These are phyloP conservation scores for Ascosphaera acerosa DNA, from an alignment of 2,329 filamentous ascomycete species.

Conservation along the genomic window DNA sequence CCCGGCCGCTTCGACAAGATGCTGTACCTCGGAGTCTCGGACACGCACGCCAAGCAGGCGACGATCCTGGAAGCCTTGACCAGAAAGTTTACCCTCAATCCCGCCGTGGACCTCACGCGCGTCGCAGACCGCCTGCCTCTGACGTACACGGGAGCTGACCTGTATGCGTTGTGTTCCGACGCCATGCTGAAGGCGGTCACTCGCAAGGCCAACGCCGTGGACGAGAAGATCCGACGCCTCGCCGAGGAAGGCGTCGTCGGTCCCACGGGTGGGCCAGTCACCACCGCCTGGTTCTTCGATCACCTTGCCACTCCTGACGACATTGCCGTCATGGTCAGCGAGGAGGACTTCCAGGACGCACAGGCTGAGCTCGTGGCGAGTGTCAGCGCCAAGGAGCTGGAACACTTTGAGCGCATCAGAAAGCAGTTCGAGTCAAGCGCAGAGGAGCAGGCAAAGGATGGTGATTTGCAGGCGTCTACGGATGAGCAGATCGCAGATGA, in stretches of 20 bases:
- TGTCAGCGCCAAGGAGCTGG: constrained; percentile 74
- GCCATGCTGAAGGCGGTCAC: constrained; percentile 98
- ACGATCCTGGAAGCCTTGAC: constrained; percentile 87
- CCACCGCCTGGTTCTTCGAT: constrained; percentile 88
- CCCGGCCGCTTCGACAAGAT: constrained; percentile 95
- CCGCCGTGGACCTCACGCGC: constrained; percentile 45
- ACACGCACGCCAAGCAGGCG: constrained; percentile 88
- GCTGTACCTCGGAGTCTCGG: constrained; percentile 87
- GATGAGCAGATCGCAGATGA: too few relatives aligned
- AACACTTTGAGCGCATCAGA: constrained; percentile 71
- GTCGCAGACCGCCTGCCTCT: constrained; percentile 64
- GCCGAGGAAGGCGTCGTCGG: constrained; percentile 9
- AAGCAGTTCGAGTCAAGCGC: constrained; percentile 46
- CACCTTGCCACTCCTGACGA: constrained; percentile 66
- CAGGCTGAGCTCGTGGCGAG: constrained; percentile 72
- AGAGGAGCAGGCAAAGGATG: constrained; percentile 13
- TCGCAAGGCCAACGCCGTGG: constrained; percentile 58
- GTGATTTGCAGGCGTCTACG: not conserved
- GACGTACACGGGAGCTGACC: constrained; percentile 90
- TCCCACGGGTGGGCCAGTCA: constrained; percentile 27
- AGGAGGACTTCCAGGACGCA: constrained; percentile 65
- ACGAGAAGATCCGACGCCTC: constrained; percentile 51
- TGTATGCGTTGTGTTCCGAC: constrained; percentile 91
- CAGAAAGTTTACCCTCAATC: constrained; percentile 72
- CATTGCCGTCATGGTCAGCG: constrained; percentile 63